These are phyloP conservation scores for Ramaria sp. DNA, from an alignment of 768 basidiomycete genomes.

Conservation along the genomic window DNA sequence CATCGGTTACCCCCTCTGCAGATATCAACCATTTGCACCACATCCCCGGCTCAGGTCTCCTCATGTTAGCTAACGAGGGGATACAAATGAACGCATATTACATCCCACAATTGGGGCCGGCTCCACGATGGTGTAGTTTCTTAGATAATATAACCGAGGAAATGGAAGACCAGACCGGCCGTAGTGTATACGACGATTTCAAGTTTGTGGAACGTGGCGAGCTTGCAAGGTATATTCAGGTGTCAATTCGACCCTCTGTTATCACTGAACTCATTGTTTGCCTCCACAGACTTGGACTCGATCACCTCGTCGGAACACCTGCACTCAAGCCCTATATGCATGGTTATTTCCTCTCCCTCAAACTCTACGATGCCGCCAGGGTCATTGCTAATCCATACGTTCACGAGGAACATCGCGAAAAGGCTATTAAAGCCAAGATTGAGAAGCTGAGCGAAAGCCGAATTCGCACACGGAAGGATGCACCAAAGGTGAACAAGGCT, in stretches of 20 bases:
- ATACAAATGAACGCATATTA: constrained; percentile 93
- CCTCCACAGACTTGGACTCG: constrained; percentile 68
- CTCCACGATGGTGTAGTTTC: constrained; percentile 95
- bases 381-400: constrained; percentile 94
- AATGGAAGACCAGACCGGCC: constrained; percentile 80
- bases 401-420: constrained; percentile 89
- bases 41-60: constrained; percentile 76
- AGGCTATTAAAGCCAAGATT: constrained; percentile 77
- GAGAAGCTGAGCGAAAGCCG: constrained; percentile 89
- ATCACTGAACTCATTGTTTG: neutral
- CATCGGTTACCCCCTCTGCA: constrained; percentile 81
- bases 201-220: constrained; percentile 91
- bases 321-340: constrained; percentile 99
- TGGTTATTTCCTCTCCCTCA: constrained; percentile 94
- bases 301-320: constrained; percentile 89
- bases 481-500: constrained; percentile 70
- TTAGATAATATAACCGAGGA: constrained; percentile 98
- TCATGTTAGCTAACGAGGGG: constrained; percentile 94
- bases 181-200: constrained; percentile 87
- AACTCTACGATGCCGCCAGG: constrained; percentile 91
- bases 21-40: constrained; percentile 90
- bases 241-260: neutral
- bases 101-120: constrained; percentile 92
- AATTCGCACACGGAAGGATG: constrained; percentile 68
- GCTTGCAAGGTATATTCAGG: constrained; percentile 58